Percentiles rank a stretch among this genome's conserved stretches.
These are phyloP conservation scores for Lentinula lateritia DNA, from an alignment of 768 basidiomycete genomes.

Conservation along the genomic window DNA sequence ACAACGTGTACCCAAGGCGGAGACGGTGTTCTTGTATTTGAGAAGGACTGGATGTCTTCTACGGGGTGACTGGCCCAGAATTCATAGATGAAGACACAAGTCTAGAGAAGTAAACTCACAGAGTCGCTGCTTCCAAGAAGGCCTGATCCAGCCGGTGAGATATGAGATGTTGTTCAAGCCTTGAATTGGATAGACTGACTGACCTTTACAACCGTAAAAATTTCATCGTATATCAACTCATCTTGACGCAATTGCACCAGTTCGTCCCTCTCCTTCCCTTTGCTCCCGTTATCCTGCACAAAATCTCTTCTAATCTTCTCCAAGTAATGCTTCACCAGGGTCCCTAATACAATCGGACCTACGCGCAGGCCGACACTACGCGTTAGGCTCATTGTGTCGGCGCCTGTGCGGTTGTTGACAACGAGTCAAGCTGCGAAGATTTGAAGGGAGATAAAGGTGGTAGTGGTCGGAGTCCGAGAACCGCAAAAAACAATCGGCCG, in stretches of 20 bases:
- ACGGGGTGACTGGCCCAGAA: slow-evolving; percentile 60
- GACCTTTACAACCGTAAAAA: slow-evolving; percentile 72
- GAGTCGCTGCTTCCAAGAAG: slow-evolving; percentile 70
- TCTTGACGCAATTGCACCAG: slow-evolving; percentile 48
- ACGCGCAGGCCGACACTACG: slow-evolving; percentile 57
- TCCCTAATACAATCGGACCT: slow-evolving; percentile 71
- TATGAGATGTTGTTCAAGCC: background rate
- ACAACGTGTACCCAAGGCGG: slow-evolving; percentile 81
- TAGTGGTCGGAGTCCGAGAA: background rate
- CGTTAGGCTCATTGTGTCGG: slow-evolving; percentile 34
- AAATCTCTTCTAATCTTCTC: slow-evolving; percentile 48
- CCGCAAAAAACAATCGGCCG: background rate
- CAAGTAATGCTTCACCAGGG: slow-evolving; percentile 83
- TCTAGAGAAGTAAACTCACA: slow-evolving; percentile 34
- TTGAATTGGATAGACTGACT: slow-evolving; percentile 16
- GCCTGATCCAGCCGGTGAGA: slow-evolving; percentile 29
- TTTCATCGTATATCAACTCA: slow-evolving; percentile 78
- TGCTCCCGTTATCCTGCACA: slow-evolving; percentile 13
- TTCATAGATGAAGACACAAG: background rate
- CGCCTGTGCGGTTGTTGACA: background rate
- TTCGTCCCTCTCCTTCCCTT: slow-evolving; percentile 24
- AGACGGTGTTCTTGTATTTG: slow-evolving; percentile 76
- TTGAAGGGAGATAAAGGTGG: background rate
- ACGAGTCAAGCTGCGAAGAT: background rate
- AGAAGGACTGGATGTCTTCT: slow-evolving; percentile 78